Evolutionary conservation across 805 yeast species (phyloP).

Genomic region (Ogataea degrootiae): DNA sequence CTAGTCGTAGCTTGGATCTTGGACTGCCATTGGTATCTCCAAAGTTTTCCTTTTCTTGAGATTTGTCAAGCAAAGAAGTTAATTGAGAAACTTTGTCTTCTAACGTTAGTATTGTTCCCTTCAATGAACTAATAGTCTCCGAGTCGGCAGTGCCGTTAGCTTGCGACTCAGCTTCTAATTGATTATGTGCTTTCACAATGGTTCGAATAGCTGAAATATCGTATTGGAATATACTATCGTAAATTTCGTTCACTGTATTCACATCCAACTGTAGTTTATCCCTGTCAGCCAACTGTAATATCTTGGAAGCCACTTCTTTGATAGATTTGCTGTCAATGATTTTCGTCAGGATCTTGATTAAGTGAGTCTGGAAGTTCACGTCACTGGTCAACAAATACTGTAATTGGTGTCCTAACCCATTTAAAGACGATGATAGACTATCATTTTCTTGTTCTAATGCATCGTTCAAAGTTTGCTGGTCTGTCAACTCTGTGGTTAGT

Average conservation of each 20-base stretch:
- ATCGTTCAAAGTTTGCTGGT: constrained; percentile 15
- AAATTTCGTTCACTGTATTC: constrained; percentile 28
- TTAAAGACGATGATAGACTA: constrained; percentile 31
- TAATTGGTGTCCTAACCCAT: constrained; percentile 4
- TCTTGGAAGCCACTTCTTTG: constrained; percentile 51
- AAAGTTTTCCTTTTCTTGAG: neutral
- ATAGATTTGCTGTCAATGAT: constrained; percentile 56
- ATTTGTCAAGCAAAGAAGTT: neutral
- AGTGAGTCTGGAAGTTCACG: constrained; percentile 42
- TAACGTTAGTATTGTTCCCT: constrained; percentile 1
- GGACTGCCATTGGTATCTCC: constrained; percentile 23
- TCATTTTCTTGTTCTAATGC: constrained; percentile 39
- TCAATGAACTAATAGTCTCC: neutral
- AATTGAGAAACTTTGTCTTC: constrained; percentile 1
- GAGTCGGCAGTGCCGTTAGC: neutral
- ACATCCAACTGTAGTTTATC: constrained; percentile 20
- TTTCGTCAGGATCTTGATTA: constrained; percentile 46
- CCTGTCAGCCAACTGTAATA: constrained; percentile 36
- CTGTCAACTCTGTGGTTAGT: constrained; percentile 14
- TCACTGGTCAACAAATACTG: constrained; percentile 27
- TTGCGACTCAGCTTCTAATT: constrained; percentile 8
- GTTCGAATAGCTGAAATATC: constrained; percentile 58
- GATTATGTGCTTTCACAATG: constrained; percentile 51
- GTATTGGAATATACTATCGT: constrained; percentile 35
- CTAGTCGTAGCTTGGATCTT: constrained; percentile 42